Evolutionary conservation across 495 filamentous ascomycete genomes (phyloP).

Genomic region (Massariosphaeria phaeospora): DNA sequence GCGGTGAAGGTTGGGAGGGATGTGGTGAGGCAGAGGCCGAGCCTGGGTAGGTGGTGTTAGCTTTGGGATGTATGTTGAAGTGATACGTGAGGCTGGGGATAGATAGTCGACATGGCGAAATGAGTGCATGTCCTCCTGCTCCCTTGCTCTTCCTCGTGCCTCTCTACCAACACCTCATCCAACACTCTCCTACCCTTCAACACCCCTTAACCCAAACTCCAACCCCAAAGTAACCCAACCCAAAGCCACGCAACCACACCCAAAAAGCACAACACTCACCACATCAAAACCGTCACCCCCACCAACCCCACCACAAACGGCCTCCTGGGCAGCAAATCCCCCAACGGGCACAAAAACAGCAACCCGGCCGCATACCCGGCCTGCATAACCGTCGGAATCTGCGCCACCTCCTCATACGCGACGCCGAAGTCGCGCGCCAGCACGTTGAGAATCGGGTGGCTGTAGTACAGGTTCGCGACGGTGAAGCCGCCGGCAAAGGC

Average conservation of each 20-base stretch:
- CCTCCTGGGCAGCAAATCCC: slow-evolving; percentile 66
- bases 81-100: too few species aligned
- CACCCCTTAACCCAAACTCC: too few species aligned
- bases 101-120: too few species aligned
- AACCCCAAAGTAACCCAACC: too few species aligned
- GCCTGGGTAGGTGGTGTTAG: slow-evolving; percentile 38
- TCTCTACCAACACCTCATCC: too few species aligned
- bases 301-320: slow-evolving; percentile 65
- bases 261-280: too few species aligned
- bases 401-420: slow-evolving; percentile 43
- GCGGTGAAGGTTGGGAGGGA: slow-evolving; percentile 60
- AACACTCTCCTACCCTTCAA: too few species aligned
- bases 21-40: slow-evolving; percentile 65
- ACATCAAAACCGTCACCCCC: slow-evolving; percentile 59
- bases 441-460: slow-evolving; percentile 62
- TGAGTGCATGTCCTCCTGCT: too few species aligned
- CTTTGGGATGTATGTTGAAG: not conserved
- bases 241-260: too few species aligned
- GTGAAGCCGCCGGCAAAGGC: slow-evolving; percentile 50
- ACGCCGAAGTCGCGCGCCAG: slow-evolving; percentile 60
- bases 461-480: slow-evolving; percentile 70
- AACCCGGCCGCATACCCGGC: slow-evolving; percentile 74
- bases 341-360: slow-evolving; percentile 71
- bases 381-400: slow-evolving; percentile 72
- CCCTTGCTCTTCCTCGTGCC: too few species aligned